Base-by-base conservation (phyloP, 2,329 filamentous ascomycete species). In the Arthrobotrys megalospora region DNA sequence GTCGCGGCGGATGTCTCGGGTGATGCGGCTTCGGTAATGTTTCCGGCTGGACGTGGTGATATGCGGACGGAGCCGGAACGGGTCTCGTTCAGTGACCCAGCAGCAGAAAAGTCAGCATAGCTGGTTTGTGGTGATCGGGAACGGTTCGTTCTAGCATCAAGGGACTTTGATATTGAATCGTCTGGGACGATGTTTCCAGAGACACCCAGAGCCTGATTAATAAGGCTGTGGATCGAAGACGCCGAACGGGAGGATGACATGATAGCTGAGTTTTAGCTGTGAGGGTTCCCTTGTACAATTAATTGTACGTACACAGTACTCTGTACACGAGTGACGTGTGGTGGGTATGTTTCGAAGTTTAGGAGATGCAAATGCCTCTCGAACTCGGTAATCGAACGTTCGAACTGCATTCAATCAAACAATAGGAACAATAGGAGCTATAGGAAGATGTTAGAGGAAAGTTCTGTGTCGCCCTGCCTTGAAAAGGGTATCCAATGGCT, bases 11-110 rank as follows among this genome's bases (percentile, higher is more conserved):
- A 69, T 76, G 72, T 76, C 72, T 76, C 72, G 65, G 72, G 50
- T 76, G 65, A 64, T 65, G 72, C 72, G 72, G 72, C 65, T 69
- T 70, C 72, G 72, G 72, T 52, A 76, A 76, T 69, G 55, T 19
- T 65, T 69, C 72, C 72, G 64, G 64, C 45, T 76, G 72, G 72
- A 52, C 34, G 55, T 47, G 60, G 65, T n/a, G 65, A 50, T 69
- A 24, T 38, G 53, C 64, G 55, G 62, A 41, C 8, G 21, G 72
- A 60, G 58, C 65, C 47, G 41, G 63, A 69, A 65, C 47, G 64
- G 45, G 65, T 64, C 48, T 64, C 64, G 64, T 62, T 70, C 47
- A 19, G 58, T 50, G 71, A 68, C 36, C 53, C 16, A 48, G 32
- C 16, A 48, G 7, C 5, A 41, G 50, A 69, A 36, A 67, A 41